Evolutionary conservation across 257 asterid genomes (phyloP).

Genomic region (Gynochthodes officinalis): DNA sequence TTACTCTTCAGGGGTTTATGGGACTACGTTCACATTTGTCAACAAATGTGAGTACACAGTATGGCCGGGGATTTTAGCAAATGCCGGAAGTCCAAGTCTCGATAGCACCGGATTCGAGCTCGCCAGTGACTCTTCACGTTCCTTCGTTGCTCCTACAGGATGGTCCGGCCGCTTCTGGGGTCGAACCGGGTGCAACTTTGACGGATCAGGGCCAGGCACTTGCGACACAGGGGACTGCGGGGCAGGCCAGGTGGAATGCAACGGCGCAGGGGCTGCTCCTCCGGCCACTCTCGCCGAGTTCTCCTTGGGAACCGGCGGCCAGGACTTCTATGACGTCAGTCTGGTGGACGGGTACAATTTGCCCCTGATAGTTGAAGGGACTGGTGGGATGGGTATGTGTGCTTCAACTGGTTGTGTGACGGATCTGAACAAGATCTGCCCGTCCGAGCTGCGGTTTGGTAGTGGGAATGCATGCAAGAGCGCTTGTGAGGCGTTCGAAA

Average conservation of each 20-base stretch:
- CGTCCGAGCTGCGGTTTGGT: conserved; percentile 66
- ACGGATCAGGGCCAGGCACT: conserved; percentile 51
- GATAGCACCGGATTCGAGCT: conserved; percentile 89
- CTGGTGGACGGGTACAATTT: conserved; percentile 93
- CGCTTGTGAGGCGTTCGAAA: conserved; percentile 89
- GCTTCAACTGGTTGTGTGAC: conserved; percentile 93
- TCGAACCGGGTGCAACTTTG: conserved; percentile 72
- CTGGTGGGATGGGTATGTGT: conserved; percentile 87
- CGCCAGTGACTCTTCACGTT: conserved; percentile 52
- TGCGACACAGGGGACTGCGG: conserved; percentile 88
- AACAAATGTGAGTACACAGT: conserved; percentile 83
- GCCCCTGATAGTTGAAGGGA: conserved; percentile 72
- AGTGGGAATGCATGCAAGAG: conserved; percentile 77
- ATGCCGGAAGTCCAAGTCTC: conserved; percentile 74
- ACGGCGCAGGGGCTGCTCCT: conserved; percentile 88
- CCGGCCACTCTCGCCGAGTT: conserved; percentile 96
- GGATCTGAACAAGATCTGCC: conserved; percentile 88
- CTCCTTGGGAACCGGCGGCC: conserved; percentile 65
- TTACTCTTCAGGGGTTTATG: conserved; percentile 47
- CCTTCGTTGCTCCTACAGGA: conserved; percentile 73
- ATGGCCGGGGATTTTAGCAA: conserved; percentile 92
- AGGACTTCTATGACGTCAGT: conserved; percentile 87
- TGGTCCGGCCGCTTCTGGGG: conserved; percentile 99
- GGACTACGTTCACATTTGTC: conserved; percentile 80
- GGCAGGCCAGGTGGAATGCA: conserved; percentile 71